phyloP scores from a whole-genome alignment of 805 yeast genomes.

The Sungouiozyma ichnusensis region DNA sequence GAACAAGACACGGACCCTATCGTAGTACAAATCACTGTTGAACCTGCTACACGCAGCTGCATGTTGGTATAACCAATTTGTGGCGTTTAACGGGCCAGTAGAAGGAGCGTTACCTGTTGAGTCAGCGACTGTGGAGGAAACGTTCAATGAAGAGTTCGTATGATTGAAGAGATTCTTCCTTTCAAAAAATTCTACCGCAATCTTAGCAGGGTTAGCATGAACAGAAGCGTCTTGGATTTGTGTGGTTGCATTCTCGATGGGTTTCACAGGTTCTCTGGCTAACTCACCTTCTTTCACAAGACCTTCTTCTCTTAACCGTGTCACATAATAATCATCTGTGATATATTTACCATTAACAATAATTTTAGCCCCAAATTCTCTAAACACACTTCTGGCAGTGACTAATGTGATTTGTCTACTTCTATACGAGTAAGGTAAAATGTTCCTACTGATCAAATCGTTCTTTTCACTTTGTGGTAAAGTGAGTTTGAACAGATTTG shows the following conservation, averaged over 20 bases:
- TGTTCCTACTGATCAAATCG: slow-evolving; percentile 68
- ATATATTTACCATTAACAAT: slow-evolving; percentile 71
- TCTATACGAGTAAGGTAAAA: slow-evolving; percentile 82
- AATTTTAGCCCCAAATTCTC: slow-evolving; percentile 86
- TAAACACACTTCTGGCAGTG: slow-evolving; percentile 78
- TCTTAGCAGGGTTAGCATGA: slow-evolving; percentile 23
- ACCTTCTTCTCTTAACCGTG: slow-evolving; percentile 36
- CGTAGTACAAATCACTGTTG: slow-evolving; percentile 51
- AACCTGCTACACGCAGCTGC: slow-evolving; percentile 67
- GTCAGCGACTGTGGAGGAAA: slow-evolving; percentile 4
- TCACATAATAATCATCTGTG: slow-evolving; percentile 80
- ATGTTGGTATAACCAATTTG: slow-evolving; percentile 77
- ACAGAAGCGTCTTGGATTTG: background rate
- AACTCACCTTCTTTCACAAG: slow-evolving; percentile 58
- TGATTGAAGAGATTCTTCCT: slow-evolving; percentile 19
- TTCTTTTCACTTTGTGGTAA: slow-evolving; percentile 69
- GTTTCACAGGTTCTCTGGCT: slow-evolving; percentile 5
- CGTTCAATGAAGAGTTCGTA: background rate
- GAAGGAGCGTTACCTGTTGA: slow-evolving; percentile 29
- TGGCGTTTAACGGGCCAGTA: slow-evolving; percentile 39
- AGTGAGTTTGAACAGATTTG: slow-evolving; percentile 60
- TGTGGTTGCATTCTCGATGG: background rate
- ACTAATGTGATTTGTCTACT: slow-evolving; percentile 84
- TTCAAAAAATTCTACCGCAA: slow-evolving; percentile 32
- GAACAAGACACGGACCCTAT: slow-evolving; percentile 41